Base-by-base conservation (phyloP, 306 rosid species). In the Vicia sativa region DNA sequence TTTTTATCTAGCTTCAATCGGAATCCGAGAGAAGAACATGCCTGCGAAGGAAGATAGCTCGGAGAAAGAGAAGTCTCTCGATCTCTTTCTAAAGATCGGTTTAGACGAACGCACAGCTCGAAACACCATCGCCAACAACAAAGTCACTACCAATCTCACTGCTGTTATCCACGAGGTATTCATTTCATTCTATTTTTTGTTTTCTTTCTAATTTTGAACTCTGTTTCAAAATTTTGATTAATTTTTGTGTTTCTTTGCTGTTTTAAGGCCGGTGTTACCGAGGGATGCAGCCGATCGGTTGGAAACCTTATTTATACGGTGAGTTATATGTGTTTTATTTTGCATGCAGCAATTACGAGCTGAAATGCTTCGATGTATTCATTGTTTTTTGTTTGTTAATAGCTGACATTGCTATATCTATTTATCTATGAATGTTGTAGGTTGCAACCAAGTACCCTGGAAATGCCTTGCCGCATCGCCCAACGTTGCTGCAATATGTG, bases 231-330 rank as follows among this genome's bases (percentile, higher is more conserved):
- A 1, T 4, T 69, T 44, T 1, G 39, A 1, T 46, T 25, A 1
- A 21, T 65, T 57, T 21, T 46, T 77, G 13, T 52, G 38, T 49
- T 16, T 16, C 14, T 65, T 14, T 59, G 38, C 13, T 21, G 34
- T 54, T 70, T 62, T 6, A 75, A 93, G 99, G 97, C 99, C 37
- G 84, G 59, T 34, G 87, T 90, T 48, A 50, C 83, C 3, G 89
- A 87, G 65, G 97, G 99, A 13, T 90, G 99, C 55, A 71, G 48
- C 70, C 80, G 95, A 50, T 72, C 79, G 31, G 82, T 87, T 31
- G 99, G 99, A 18, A 93, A 90, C 80, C 97, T 93, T 34, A 74
- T 93, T 23, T 93, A 93, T 79, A 85, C 88, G 79, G 99, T 90
- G 69, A 77, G 31, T 57, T 75, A 52, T 11, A 57, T 49, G 16